Evolutionary conservation across 805 yeast species (phyloP).

Genomic region (Brettanomyces nanus): DNA sequence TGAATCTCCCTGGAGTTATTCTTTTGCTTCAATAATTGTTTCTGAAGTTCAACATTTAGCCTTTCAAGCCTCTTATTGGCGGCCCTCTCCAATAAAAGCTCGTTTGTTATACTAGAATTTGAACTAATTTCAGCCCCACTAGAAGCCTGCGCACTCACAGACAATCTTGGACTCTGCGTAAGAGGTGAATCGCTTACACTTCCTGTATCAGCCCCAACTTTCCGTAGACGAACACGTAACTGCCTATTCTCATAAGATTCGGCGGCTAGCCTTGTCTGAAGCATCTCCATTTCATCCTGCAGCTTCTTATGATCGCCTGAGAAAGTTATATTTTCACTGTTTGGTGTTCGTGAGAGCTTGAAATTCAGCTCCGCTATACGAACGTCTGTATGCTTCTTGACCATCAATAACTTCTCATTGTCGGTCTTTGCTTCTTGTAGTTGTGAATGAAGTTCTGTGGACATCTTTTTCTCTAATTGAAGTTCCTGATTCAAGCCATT

Average conservation of each 20-base stretch:
- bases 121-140: not conserved
- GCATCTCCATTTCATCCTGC: conserved; percentile 47
- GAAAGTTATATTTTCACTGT: conserved; percentile 1
- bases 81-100: conserved; percentile 20
- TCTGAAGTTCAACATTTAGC: conserved; percentile 26
- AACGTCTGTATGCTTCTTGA: conserved; percentile 25
- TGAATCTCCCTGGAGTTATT: conserved; percentile 23
- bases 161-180: not conserved
- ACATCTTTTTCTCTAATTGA: conserved; percentile 19
- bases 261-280: conserved; percentile 60
- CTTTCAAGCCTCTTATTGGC: conserved; percentile 26
- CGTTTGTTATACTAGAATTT: conserved; percentile 4
- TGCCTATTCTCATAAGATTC: conserved; percentile 52
- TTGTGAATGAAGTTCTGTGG: conserved; percentile 17
- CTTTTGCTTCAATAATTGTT: conserved; percentile 26
- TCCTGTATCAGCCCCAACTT: conserved; percentile 18
- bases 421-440: conserved; percentile 24
- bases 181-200: not conserved
- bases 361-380: conserved; percentile 25
- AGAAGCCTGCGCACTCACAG: conserved; percentile 1
- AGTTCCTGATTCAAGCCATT: conserved; percentile 24
- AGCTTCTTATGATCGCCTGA: conserved; percentile 20
- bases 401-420: conserved; percentile 25
- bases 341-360: conserved; percentile 19
- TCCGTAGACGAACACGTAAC: conserved; percentile 34